phyloP scores from a whole-genome alignment of 768 basidiomycete genomes.

The Kwoniella sp. region DNA sequence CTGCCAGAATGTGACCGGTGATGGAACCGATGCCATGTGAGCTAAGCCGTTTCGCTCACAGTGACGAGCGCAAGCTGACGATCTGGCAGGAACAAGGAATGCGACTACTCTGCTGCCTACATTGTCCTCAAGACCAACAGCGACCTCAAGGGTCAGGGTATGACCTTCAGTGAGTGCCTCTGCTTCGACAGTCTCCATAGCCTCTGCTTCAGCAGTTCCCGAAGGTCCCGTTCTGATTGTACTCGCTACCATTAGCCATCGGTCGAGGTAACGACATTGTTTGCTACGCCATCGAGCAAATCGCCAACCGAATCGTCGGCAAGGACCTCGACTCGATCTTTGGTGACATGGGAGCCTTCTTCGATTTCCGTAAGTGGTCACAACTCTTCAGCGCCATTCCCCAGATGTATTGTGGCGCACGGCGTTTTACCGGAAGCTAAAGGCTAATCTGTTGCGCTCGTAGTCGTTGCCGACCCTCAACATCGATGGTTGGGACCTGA shows the following conservation, averaged over 20 bases:
- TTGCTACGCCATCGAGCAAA: constrained; percentile 71
- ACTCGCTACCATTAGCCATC: constrained; percentile 44
- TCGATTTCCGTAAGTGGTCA: constrained; percentile 60
- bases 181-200: no score
- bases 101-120: constrained; percentile 94
- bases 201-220: no score
- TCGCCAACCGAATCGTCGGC: constrained; percentile 76
- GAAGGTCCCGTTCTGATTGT: no score
- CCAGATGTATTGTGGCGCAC: neutral
- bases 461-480: constrained; percentile 78
- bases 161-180: constrained; percentile 45
- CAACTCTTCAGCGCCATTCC: neutral
- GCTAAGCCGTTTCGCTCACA: constrained; percentile 19
- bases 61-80: neutral
- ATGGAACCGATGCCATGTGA: constrained; percentile 90
- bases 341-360: constrained; percentile 82
- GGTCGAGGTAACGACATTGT: constrained; percentile 89
- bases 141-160: constrained; percentile 67
- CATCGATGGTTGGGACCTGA: constrained; percentile 93
- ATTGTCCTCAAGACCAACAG: constrained; percentile 67
- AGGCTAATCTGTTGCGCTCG: constrained; percentile 1
- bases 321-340: constrained; percentile 78
- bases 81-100: constrained; percentile 76
- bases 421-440: neutral
- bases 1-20: constrained; percentile 67